Base-by-base conservation (phyloP, 345 rosid species). In the Aegle marmelos region DNA sequence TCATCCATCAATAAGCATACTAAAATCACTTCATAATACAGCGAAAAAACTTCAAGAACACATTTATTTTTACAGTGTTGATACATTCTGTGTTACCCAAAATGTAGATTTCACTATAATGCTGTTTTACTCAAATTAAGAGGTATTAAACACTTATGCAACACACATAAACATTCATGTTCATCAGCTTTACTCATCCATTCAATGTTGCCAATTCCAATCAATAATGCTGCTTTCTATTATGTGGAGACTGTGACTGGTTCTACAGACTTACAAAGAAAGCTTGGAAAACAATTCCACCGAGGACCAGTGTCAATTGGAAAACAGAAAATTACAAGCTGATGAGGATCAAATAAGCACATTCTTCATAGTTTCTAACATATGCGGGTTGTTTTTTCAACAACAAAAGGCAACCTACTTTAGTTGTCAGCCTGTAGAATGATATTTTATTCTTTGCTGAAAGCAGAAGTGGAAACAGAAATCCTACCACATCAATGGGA, bases 401-500 rank as follows among this genome's bases (percentile, higher is more conserved):
- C 36, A 17, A 24, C 36, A 48, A 53, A 11, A 58, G 34, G 62
- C 31, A 54, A 57, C 31, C 25, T 41, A 14, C n/a, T 64, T 48
- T 11, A 62, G 63, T 25, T 33, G 27, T 17, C 39, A 74, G 45
- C 65, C 39, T 10, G 67, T 3, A 65, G 68, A 78, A 36, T 10
- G 50, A 45, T 13, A 45, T 45, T 45, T 28, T 24, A 22, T 74
- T 34, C 30, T 50, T 67, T 39, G 33, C n/a, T 36, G 28, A 63
- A 62, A 71, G 21, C 33, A 39, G 14, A 69, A 70, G 72, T 66
- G 67, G 76, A 79, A 31, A 68, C 77, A 78, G 75, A 72, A 63
- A 73, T 70, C 88, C 76, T 86, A 91, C 98, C 87, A 96, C 97
- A 83, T 96, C 99, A 74, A 96, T 89, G 36, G 98, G 98, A 68